phyloP scores from a whole-genome alignment of 306 rosid species.

The Phaseolus lunatus region DNA sequence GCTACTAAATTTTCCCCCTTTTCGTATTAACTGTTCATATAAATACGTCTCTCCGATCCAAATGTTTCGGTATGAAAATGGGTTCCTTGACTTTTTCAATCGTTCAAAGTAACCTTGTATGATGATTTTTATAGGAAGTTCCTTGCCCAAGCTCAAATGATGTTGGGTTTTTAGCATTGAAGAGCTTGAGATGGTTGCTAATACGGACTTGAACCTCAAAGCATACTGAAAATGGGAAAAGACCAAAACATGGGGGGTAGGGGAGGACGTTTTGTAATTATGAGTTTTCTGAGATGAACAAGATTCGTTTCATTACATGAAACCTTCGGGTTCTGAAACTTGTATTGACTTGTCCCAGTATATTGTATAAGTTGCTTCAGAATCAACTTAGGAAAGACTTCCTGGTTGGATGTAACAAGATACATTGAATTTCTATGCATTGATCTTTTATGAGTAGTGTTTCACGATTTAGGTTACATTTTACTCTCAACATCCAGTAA shows the following conservation, averaged over 20 bases:
- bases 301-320: constrained; percentile 18
- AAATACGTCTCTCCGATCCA: constrained; percentile 27
- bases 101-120: constrained; percentile 11
- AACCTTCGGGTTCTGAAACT: constrained; percentile 22
- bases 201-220: constrained; percentile 18
- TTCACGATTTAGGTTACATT: background rate
- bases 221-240: constrained; percentile 6
- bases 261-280: constrained; percentile 31
- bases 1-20: constrained; percentile 43
- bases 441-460: background rate
- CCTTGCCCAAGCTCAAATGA: constrained; percentile 2
- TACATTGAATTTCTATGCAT: background rate
- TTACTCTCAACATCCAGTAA: background rate
- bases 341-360: constrained; percentile 27
- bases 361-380: background rate
- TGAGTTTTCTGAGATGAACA: constrained; percentile 9
- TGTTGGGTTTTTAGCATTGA: constrained; percentile 6
- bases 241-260: background rate
- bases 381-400: background rate
- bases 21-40: constrained; percentile 52
- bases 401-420: background rate
- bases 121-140: constrained; percentile 29
- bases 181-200: constrained; percentile 1
- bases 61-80: constrained; percentile 41
- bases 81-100: constrained; percentile 28